Evolutionary conservation across 2,329 filamentous ascomycete genomes (phyloP), one percentile per base, ranked within the genome.

Genomic region (Apiospora pterosperma): DNA sequence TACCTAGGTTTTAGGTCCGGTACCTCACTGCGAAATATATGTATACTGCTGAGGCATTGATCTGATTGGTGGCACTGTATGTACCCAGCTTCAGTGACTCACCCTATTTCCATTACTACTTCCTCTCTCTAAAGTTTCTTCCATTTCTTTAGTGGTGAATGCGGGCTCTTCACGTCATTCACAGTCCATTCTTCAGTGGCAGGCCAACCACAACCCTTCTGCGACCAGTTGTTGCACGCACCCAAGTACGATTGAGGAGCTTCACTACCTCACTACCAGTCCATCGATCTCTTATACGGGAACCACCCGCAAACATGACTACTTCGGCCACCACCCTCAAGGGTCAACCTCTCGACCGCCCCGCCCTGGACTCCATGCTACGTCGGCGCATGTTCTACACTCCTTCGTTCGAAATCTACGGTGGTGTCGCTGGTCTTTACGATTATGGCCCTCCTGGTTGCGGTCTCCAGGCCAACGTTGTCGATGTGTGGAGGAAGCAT

Each of bases 351-450:
- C 90, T 99, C 73, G 93, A 98, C 80, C 89, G 93, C 74, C 82
- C 85, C 66, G 83, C 87, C 64, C 88, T 98, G 75, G 96, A 98
- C 76, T 91, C 89, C 67, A 87, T 98, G 75, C 89, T 98, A 72
- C 89, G 91, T 70, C 91, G 94, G 70, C 91, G 93, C 78, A 84
- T 95, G 81, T 98, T 98, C 84, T 97, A 96, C 81, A 97, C 94
- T 68, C 94, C 94, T 63, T 90, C 93, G 63, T 98, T 97, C 79
- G 96, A 98, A 80, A 95, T 97, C 74, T 98, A 98, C 76, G 92
- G 92, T 71, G 93, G 93, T 75, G 90, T 96, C 65, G 90, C 89
- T 70, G 93, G 93, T 74, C 90, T 97, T 65, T 97, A 93, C 82
- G 94, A 97, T 80, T 97, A 96, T 80, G 94, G 94, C 70, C 93